Conservation (phyloP, 2,329 filamentous ascomycete genomes). For the Cladosporium colombiae region DNA sequence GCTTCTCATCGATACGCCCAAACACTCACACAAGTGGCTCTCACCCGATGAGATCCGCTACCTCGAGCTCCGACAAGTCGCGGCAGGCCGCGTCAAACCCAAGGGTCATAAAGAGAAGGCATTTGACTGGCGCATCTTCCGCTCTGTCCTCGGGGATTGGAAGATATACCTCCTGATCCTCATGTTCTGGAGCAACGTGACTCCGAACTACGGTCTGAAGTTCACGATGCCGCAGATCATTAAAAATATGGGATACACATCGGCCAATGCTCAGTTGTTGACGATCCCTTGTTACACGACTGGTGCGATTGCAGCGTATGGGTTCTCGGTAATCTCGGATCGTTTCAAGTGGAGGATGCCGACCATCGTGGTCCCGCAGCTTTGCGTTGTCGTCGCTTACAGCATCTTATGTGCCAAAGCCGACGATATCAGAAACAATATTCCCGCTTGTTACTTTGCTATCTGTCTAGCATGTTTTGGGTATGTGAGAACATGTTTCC, state of each 20-base stretch:
- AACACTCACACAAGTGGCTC: conserved; percentile 58
- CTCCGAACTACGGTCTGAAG: conserved; percentile 35
- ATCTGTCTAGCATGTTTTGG: conserved; percentile 32
- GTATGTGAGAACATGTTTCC: conserved; percentile 1
- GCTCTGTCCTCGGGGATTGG: conserved; percentile 50
- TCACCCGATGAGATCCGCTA: conserved; percentile 40
- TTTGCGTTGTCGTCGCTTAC: conserved; percentile 31
- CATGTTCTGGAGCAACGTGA: conserved; percentile 35
- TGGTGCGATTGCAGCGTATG: conserved; percentile 35
- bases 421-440: conserved; percentile 20
- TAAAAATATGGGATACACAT: conserved; percentile 30
- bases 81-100: conserved; percentile 14
- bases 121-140: conserved; percentile 39
- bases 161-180: conserved; percentile 50
- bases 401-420: conserved; percentile 29
- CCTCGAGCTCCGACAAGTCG: conserved; percentile 14
- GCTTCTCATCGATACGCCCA: conserved; percentile 59
- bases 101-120: conserved; percentile 47
- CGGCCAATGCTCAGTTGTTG: conserved; percentile 29
- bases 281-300: conserved; percentile 34
- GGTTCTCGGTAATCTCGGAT: conserved; percentile 35
- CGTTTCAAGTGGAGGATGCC: conserved; percentile 33
- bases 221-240: conserved; percentile 27
- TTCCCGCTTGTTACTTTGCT: conserved; percentile 28
- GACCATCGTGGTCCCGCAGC: conserved; percentile 30